These are phyloP conservation scores for Fusarium lyarnte DNA, from an alignment of 2,329 filamentous ascomycete species.

Conservation along the genomic window DNA sequence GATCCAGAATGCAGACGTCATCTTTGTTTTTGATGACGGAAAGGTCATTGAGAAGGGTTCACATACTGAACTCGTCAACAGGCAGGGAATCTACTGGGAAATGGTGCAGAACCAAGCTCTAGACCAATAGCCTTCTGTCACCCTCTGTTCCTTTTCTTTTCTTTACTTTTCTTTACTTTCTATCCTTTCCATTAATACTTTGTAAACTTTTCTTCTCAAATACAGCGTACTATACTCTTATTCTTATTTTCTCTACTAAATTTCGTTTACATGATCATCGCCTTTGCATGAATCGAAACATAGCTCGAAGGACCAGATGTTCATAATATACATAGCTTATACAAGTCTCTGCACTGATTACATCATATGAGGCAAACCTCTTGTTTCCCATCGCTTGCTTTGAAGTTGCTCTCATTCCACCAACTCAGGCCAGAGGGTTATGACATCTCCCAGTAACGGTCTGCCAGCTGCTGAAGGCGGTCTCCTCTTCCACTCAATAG, in stretches of 20 bases:
- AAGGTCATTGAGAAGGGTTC: slow-evolving; percentile 53
- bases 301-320: neutral
- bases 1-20: slow-evolving; percentile 54
- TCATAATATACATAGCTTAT: neutral
- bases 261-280: neutral
- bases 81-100: slow-evolving; percentile 33
- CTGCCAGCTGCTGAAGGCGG: slow-evolving; percentile 26
- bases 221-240: neutral
- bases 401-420: neutral
- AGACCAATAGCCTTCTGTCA: neutral
- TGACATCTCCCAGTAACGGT: slow-evolving; percentile 26
- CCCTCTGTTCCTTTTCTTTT: rapidly evolving
- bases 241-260: neutral
- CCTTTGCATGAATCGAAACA: neutral
- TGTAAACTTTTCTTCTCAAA: neutral
- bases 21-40: slow-evolving; percentile 56
- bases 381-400: neutral
- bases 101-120: slow-evolving; percentile 40
- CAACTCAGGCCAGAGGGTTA: slow-evolving; percentile 11
- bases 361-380: neutral
- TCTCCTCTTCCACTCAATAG: slow-evolving; percentile 26
- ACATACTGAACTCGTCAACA: slow-evolving; percentile 43
- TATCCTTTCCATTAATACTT: neutral
- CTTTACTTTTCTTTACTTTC: rapidly evolving
- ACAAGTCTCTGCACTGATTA: neutral